Base-by-base conservation (phyloP, 306 rosid species). In the Cicer judaicum region DNA sequence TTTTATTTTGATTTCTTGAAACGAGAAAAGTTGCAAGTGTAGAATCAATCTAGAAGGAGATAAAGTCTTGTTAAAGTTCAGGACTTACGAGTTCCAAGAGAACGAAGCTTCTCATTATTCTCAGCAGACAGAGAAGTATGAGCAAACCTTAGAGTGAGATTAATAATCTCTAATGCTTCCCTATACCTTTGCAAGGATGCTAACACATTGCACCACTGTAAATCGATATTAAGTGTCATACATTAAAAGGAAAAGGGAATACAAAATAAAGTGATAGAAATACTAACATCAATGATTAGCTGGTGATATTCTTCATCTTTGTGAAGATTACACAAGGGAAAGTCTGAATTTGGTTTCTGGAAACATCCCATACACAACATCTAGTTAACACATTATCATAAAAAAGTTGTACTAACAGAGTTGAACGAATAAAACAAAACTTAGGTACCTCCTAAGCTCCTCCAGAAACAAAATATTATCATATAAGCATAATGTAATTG, bases 21-120 rank as follows among this genome's bases (percentile, higher is more conserved):
- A 78, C 15, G 18, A 72, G 63, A 80, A 36, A 70, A 15, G 43
- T 73, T 14, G 47, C 59, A 71, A 66, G 42, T 14, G 43, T 78
- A 48, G 13, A 65, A 61, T 13, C 42, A 40, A 66, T 48, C 62
- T 74, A 73, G 39, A 73, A 70, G 14, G 63, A 15, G 72, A 13
- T 21, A 16, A 19, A 63, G 74, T 75, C 61, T 55, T 29, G 72
- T 68, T 13, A 57, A 65, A 24, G 53, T 60, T 77, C 67, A 50
- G 60, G 36, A 75, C 87, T 81, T 84, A 92, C 96, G 96, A 76
- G 94, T 91, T 73, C 97, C 98, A 62, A 91, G 97, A 68, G 91
- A 87, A 53, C 85, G 88, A 68, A 94, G 91, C 78, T 88, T 92
- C 84, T 88, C 97, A 68, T 86, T 86, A 81, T 84, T 92, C 71